Evolutionary conservation across 805 yeast species (phyloP).

Genomic region (Candida easanensis): DNA sequence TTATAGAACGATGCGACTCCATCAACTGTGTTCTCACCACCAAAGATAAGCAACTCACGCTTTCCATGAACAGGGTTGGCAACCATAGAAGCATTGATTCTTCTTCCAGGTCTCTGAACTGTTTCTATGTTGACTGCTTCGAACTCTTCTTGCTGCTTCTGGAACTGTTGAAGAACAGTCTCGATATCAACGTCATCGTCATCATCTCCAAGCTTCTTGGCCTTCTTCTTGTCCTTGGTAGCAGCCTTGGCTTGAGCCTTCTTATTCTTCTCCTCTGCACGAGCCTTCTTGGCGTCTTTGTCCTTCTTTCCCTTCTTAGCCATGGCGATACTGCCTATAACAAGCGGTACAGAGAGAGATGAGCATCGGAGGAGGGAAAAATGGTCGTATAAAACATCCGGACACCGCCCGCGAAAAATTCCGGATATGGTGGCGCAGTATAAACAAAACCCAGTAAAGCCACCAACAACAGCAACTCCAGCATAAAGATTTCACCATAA

Average conservation of each 20-base stretch:
- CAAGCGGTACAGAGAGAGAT: not conserved
- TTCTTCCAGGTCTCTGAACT: conserved; percentile 57
- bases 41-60: conserved; percentile 78
- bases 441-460: too few relatives aligned
- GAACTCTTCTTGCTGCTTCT: conserved; percentile 75
- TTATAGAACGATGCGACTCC: conserved; percentile 68
- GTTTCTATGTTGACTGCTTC: conserved; percentile 65
- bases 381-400: too few relatives aligned
- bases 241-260: conserved; percentile 77
- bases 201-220: conserved; percentile 73
- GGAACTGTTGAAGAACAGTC: conserved; percentile 71
- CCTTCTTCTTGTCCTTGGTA: conserved; percentile 66
- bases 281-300: conserved; percentile 88
- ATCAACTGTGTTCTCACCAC: conserved; percentile 72
- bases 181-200: conserved; percentile 87
- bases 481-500: not conserved
- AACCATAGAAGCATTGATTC: conserved; percentile 74
- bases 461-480: not conserved
- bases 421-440: not conserved
- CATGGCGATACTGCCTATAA: conserved; percentile 40
- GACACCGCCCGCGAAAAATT: not conserved
- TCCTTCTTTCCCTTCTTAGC: conserved; percentile 85
- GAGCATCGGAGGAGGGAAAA: not conserved
- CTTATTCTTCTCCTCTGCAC: conserved; percentile 77
- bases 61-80: conserved; percentile 74